These are phyloP conservation scores for Candida golubevii DNA, from an alignment of 805 yeast genomes.

Conservation along the genomic window DNA sequence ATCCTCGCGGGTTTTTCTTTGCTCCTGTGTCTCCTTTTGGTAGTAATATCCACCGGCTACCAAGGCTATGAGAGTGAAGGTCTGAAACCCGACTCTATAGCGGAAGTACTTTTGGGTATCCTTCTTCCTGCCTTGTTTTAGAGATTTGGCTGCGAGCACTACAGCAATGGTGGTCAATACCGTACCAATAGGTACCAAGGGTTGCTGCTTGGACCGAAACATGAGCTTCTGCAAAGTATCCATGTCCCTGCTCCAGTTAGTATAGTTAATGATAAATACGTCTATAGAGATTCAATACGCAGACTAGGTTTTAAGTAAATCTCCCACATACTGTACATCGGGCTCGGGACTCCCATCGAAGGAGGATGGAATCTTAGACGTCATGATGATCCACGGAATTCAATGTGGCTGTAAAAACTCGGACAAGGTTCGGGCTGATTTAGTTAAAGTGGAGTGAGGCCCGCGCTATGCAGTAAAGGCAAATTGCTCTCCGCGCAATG, in stretches of 20 bases:
- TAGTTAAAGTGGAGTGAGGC: no score
- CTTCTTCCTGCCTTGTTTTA: constrained; percentile 64
- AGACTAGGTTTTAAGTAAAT: background rate
- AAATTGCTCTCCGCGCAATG: no score
- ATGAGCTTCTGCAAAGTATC: constrained; percentile 52
- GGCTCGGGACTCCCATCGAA: constrained; percentile 32
- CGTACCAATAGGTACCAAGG: constrained; percentile 82
- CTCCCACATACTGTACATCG: constrained; percentile 44
- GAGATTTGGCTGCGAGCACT: constrained; percentile 68
- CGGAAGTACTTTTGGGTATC: constrained; percentile 85
- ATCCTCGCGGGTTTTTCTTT: constrained; percentile 51
- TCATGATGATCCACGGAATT: constrained; percentile 2
- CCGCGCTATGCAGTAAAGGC: no score
- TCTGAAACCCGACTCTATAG: constrained; percentile 86
- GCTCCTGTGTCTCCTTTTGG: constrained; percentile 46
- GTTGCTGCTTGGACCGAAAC: constrained; percentile 74
- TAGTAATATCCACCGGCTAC: constrained; percentile 73
- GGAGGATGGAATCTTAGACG: constrained; percentile 41
- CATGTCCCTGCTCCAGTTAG: constrained; percentile 22
- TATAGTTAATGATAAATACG: constrained; percentile 12
- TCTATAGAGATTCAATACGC: no score
- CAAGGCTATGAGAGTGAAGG: constrained; percentile 74
- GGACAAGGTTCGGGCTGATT: no score
- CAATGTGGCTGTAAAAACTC: no score
- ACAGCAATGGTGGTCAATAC: constrained; percentile 79